Evolutionary conservation across 2,329 filamentous ascomycete genomes (phyloP), one percentile per base, ranked within the genome.

Genomic region (Aspergillus pseudoviridinutans): DNA sequence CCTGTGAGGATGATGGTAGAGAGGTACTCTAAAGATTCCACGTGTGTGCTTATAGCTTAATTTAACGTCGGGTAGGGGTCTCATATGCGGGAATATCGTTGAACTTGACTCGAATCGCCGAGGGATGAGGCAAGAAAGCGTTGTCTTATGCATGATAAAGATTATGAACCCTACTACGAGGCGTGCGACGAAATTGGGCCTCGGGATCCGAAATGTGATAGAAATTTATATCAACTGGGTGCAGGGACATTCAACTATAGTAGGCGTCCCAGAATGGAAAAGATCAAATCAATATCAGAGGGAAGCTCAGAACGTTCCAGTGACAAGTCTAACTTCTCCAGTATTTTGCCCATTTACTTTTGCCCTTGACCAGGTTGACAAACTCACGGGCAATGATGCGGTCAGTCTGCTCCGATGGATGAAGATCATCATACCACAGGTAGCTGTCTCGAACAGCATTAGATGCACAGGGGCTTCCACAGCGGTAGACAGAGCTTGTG

Each of bases 381-480:
- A 86, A 86, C 55, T 82, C 79, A 59, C 71, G 74, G 25, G 83
- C 84, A 56, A 87, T 78, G 50, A 80, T 76, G 64, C 81, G 76
- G 73, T 84, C 81, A 12, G 86, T 81, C 73, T 84, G 84, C 73
- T 85, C 80, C 38, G 84, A 85, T 0, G 88, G 87, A 75, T 92
- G 89, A 67, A 92, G 71, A 66, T 86, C 82, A 73, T 92, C 88
- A 64, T 80, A 88, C 87, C 88, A 92, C 70, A 90, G 61, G 58
- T 75, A 58, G 2, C 49, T 52, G 22, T 55, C 49, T 17, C 42
- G 53, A 3, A 22, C 44, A 3, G 49, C 49, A 3, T 22, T 47
- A 2, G 24, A 12, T 2, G 27, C n/a, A 42, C 52, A 55, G 4
- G 38, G 22, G 9, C 32, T 32, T 1, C 38, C 67, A 65, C 88